Base-by-base conservation (phyloP, 495 filamentous ascomycete genomes). In the Aspergillus olivimuriae region DNA sequence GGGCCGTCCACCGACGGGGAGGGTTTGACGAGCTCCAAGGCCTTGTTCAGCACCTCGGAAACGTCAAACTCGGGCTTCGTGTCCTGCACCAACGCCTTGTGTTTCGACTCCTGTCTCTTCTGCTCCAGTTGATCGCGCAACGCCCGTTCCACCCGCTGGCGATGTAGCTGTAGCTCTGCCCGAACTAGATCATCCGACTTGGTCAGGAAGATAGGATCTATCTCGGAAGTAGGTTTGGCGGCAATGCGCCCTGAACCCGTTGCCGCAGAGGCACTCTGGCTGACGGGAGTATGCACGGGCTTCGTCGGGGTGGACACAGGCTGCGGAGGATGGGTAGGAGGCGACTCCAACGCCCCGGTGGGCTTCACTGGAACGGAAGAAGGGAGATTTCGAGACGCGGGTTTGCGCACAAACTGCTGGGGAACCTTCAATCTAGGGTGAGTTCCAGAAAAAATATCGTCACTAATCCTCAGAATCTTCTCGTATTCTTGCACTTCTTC, bases 121-220 rank as follows among this genome's bases (percentile, higher is more conserved):
- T 84, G 77, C 30, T 89, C 83, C 43, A 83, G 50, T 59, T 92
- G 82, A 30, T 90, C 81, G 56, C 78, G 81, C 49, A 98, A 70
- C 14, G 68, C 66, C 43, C 80, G 78, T 59, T 99, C 92, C 55
- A 96, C 61, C 36, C 82, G 79, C 59, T 88, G 78, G 35, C 94
- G 78, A 58, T 87, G 86, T 42, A 90, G 58, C 50, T 86, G 80
- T 47, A 87, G 73, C 61, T 95, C 88, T 53, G 87, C 89, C 60
- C 82, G 83, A 41, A 88, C 80, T 35, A 91, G 67, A 52, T 84
- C 81, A 55, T 89, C 85, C 36, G 89, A 89, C 60, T 95, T 95
- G 41, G 82, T 78, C 61, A 91, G 66, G 49, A 94, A 73, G 19
- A 94, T 80, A 22, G 87, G 87, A 60, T 89, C 79, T 52, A 91